Evolutionary conservation across 148 eudicot genomes (phyloP).

Genomic region (Camellia japonica): DNA sequence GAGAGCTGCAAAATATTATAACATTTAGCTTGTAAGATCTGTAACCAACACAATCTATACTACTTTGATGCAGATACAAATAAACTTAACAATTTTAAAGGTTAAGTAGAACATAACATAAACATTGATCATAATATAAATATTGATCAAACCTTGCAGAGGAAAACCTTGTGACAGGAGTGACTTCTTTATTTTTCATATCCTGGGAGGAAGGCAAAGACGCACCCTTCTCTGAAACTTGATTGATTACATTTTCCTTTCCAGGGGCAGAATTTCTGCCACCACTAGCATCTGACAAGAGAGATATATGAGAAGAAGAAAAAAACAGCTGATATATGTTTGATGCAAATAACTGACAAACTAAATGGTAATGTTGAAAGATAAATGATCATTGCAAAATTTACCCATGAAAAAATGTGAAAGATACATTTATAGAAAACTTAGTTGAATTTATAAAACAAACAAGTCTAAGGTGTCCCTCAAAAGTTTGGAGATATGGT

Average conservation of each 20-base stretch:
- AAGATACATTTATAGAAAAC: not conserved
- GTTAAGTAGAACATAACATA: not conserved
- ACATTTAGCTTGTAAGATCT: not conserved
- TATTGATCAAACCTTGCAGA: not conserved
- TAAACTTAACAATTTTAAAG: not conserved
- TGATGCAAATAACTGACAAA: not conserved
- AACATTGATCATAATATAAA: not conserved
- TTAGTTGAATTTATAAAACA: too few species aligned
- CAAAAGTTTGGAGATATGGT: not conserved
- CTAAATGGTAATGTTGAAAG: not conserved
- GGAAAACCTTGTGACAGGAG: constrained; percentile 43
- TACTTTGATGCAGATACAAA: not conserved
- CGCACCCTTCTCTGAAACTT: constrained; percentile 36
- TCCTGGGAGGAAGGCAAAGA: constrained; percentile 44
- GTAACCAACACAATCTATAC: not conserved
- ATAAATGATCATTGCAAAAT: not conserved
- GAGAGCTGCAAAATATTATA: constrained; percentile 44
- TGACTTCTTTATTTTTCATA: constrained; percentile 30
- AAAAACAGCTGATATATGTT: not conserved
- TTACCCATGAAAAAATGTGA: not conserved
- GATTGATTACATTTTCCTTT: constrained; percentile 55
- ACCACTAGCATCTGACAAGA: constrained; percentile 47
- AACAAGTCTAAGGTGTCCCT: too few species aligned
- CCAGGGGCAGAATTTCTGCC: constrained; percentile 40
- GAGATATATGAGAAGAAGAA: not conserved